Conservation (phyloP, 345 rosid species). For the Eucalyptus melliodora region DNA sequence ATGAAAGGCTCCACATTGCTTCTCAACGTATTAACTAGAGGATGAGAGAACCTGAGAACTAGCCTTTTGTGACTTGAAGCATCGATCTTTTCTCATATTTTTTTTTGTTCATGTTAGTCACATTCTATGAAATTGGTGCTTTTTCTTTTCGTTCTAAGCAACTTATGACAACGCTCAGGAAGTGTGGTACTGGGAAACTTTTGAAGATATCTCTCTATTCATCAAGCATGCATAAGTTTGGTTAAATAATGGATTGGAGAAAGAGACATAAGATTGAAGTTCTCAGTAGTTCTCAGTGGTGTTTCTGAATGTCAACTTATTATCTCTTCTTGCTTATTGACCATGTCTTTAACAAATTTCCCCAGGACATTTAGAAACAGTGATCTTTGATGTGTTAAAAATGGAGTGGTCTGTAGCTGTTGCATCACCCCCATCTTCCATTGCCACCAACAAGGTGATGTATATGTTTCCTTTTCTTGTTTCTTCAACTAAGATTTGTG, state of each 20-base stretch:
- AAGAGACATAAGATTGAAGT: neutral
- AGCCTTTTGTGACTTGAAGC: neutral
- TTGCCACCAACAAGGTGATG: conserved; percentile 61
- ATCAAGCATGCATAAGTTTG: neutral
- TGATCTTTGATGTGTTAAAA: conserved; percentile 66
- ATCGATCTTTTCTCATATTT: neutral
- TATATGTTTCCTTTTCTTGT: neutral
- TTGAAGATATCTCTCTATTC: neutral
- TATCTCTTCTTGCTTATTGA: neutral
- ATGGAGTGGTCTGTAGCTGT: conserved; percentile 76
- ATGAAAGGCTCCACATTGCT: neutral
- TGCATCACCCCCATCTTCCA: conserved; percentile 64
- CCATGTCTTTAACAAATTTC: neutral
- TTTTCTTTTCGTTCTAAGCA: neutral
- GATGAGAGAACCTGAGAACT: neutral
- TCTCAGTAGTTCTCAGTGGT: neutral
- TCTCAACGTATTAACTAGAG: neutral
- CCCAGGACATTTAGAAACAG: conserved; percentile 85
- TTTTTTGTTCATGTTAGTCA: neutral
- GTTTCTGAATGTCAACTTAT: neutral
- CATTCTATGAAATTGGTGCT: neutral
- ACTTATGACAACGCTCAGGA: neutral
- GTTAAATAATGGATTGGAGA: neutral
- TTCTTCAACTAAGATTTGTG: neutral
- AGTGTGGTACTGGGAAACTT: neutral